phyloP scores from a whole-genome alignment of 2,329 filamentous ascomycete species.

The Plectosphaerella plurivora region DNA sequence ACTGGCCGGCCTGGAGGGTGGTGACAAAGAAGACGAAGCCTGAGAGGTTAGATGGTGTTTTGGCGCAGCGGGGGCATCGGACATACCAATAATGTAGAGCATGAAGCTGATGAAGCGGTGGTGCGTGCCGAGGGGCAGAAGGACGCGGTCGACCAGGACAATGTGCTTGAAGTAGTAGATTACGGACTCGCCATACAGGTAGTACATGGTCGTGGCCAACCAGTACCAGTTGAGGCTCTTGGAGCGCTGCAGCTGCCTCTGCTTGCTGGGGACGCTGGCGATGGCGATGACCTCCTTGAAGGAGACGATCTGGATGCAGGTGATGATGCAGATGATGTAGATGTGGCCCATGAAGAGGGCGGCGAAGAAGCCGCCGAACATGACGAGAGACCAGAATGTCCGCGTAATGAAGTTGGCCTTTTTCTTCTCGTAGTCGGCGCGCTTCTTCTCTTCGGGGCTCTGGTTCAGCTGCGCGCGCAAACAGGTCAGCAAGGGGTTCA shows the following conservation, averaged over 20 bases:
- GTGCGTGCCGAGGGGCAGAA: slow-evolving; percentile 91
- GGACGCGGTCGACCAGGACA: slow-evolving; percentile 86
- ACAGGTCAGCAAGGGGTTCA: slow-evolving; percentile 3
- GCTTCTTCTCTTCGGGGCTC: slow-evolving; percentile 31
- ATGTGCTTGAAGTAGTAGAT: slow-evolving; percentile 99
- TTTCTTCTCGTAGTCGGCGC: slow-evolving; percentile 90
- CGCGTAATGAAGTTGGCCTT: slow-evolving; percentile 96
- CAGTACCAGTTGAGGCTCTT: slow-evolving; percentile 99
- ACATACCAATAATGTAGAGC: slow-evolving; percentile 90
- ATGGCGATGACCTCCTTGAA: slow-evolving; percentile 99
- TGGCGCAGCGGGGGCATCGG: background rate
- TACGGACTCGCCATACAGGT: slow-evolving; percentile 95
- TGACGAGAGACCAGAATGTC: slow-evolving; percentile 96
- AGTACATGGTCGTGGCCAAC: slow-evolving; percentile 98
- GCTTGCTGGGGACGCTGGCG: slow-evolving; percentile 86
- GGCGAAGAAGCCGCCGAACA: slow-evolving; percentile 90
- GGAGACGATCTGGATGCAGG: slow-evolving; percentile 89
- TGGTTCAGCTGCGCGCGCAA: slow-evolving; percentile 32
- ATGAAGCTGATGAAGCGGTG: slow-evolving; percentile 98
- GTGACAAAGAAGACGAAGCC: slow-evolving; percentile 98
- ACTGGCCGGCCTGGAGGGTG: slow-evolving; percentile 90
- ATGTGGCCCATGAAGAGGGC: slow-evolving; percentile 95
- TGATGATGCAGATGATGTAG: slow-evolving; percentile 92
- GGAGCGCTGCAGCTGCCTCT: slow-evolving; percentile 85
- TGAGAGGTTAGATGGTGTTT: slow-evolving; percentile 32